These are phyloP conservation scores for Solanum ossicruentum DNA, from an alignment of 257 asterid genomes.

Conservation along the genomic window DNA sequence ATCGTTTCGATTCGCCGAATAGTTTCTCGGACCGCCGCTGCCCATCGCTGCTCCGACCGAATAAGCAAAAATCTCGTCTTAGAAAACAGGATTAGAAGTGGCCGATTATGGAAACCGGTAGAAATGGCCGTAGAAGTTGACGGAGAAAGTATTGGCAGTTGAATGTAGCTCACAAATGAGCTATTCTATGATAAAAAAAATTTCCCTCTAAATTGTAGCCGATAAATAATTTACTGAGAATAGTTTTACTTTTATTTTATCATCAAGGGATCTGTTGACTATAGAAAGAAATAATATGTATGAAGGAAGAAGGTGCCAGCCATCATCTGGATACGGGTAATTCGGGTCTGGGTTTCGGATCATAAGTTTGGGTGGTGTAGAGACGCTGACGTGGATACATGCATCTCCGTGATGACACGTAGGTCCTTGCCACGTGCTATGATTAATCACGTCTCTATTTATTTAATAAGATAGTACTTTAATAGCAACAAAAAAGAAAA, in stretches of 20 bases:
- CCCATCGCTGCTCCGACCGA: constrained; percentile 4
- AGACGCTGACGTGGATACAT: constrained; percentile 5
- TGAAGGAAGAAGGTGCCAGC: not conserved
- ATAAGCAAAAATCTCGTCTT: constrained; percentile 15
- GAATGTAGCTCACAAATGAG: not conserved
- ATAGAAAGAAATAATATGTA: not conserved
- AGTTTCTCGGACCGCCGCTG: constrained; percentile 28
- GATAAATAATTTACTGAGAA: not conserved
- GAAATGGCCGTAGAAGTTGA: constrained; percentile 2
- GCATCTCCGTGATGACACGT: not conserved
- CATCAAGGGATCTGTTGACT: not conserved
- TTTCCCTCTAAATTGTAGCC: not conserved
- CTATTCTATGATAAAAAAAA: not conserved
- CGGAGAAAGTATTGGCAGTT: constrained; percentile 12
- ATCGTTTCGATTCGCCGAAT: constrained; percentile 57
- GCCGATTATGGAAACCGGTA: not conserved
- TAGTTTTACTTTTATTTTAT: constrained; percentile 13
- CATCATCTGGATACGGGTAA: not conserved
- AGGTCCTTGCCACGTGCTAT: not conserved
- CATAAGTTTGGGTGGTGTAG: not conserved
- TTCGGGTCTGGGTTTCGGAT: not conserved
- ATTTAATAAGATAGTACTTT: not conserved
- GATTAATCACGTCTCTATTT: not conserved
- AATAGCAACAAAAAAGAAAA: not conserved
- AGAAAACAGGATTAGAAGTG: constrained; percentile 3